Evolutionary conservation across 2,329 filamentous ascomycete genomes (phyloP).

Genomic region (Lecanoromycetidae sp.): DNA sequence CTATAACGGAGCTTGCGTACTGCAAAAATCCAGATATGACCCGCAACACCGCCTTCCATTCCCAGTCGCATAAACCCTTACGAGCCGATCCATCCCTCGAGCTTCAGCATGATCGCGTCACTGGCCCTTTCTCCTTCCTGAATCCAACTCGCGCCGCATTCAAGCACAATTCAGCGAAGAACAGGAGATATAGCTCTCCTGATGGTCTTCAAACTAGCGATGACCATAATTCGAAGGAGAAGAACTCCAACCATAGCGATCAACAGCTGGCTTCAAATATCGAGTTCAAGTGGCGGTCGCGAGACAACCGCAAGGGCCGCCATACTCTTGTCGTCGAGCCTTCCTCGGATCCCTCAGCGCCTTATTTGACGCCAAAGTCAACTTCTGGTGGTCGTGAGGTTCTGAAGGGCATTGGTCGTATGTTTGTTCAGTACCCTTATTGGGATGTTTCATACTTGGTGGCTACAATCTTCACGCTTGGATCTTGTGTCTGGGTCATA

Average conservation of each 20-base stretch:
- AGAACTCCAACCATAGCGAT: constrained; percentile 9
- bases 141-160: constrained; percentile 38
- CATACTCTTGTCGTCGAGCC: constrained; percentile 30
- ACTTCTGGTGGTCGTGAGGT: constrained; percentile 23
- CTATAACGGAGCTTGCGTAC: no score
- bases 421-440: constrained; percentile 40
- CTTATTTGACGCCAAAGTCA: constrained; percentile 23
- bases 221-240: constrained; percentile 8
- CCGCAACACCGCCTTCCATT: constrained; percentile 12
- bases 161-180: constrained; percentile 14
- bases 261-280: constrained; percentile 21
- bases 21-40: constrained; percentile 1
- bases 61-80: constrained; percentile 11
- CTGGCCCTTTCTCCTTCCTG: constrained; percentile 36
- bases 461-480: constrained; percentile 42
- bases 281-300: constrained; percentile 31
- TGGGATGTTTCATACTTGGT: constrained; percentile 49
- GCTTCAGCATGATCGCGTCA: constrained; percentile 8
- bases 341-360: constrained; percentile 11
- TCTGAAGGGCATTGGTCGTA: constrained; percentile 30
- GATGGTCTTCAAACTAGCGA: constrained; percentile 9
- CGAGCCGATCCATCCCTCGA: constrained; percentile 4
- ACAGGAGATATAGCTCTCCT: constrained; percentile 7
- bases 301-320: constrained; percentile 39
- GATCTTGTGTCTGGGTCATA: constrained; percentile 43